phyloP scores from a whole-genome alignment of 2,329 filamentous ascomycete species.

The Fusarium sp. region DNA sequence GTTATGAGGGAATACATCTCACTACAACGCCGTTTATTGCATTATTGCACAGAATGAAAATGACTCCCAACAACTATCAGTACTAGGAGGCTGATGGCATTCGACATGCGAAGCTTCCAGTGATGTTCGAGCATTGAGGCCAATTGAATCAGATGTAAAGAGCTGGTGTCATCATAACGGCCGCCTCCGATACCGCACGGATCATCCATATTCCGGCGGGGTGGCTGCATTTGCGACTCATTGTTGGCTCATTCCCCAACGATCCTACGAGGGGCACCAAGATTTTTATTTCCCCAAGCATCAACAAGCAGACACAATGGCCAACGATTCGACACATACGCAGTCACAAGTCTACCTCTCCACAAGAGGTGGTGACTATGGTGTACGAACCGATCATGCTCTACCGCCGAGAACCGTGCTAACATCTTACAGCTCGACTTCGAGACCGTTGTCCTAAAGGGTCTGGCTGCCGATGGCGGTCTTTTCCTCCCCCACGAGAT shows the following conservation, averaged over 20 bases:
- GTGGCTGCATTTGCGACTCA: slow-evolving; percentile 26
- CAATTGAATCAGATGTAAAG: neutral
- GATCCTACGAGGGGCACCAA: slow-evolving; percentile 29
- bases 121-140: neutral
- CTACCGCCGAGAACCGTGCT: neutral
- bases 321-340: slow-evolving; percentile 40
- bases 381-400: slow-evolving; percentile 15
- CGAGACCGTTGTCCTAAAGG: slow-evolving; percentile 88
- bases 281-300: slow-evolving; percentile 40
- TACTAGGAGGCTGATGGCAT: neutral
- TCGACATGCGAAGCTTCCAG: neutral
- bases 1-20: neutral
- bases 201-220: slow-evolving; percentile 39
- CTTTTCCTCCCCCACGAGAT: slow-evolving; percentile 88
- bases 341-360: slow-evolving; percentile 47
- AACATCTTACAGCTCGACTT: slow-evolving; percentile 74
- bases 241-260: slow-evolving; percentile 11
- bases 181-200: slow-evolving; percentile 34
- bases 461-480: slow-evolving; percentile 83
- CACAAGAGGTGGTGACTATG: slow-evolving; percentile 46
- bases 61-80: no score
- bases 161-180: neutral
- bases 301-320: slow-evolving; percentile 36
- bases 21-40: neutral
- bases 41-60: no score